Conservation (phyloP, 352 stramenopile species). For the Ophiocytium majus region DNA sequence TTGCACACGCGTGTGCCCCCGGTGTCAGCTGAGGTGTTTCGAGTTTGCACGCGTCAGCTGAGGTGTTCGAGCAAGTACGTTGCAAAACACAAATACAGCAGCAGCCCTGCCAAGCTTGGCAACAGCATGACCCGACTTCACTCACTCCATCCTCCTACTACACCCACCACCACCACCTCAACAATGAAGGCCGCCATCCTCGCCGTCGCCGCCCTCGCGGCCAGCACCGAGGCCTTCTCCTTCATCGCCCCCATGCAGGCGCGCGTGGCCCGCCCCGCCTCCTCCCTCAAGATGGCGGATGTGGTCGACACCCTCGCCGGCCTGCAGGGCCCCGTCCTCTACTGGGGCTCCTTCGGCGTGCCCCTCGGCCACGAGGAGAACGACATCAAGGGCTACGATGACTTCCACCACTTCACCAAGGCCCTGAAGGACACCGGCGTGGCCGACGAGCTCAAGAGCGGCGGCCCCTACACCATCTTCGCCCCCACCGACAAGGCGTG, state of each 20-base stretch:
- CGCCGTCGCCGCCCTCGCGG: conserved; percentile 12
- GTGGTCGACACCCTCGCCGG: neutral
- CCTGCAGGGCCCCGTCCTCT: conserved; percentile 61
- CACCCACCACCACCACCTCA: conserved; percentile 18
- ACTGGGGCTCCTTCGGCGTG: conserved; percentile 63
- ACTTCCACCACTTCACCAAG: conserved; percentile 60
- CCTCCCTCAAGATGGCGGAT: neutral
- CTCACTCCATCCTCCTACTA: neutral
- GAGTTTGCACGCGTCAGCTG: no score
- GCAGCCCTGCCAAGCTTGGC: no score
- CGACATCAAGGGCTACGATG: conserved; percentile 65
- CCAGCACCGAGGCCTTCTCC: neutral
- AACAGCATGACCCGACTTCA: no score
- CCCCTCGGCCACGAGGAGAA: conserved; percentile 62
- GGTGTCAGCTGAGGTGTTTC: no score
- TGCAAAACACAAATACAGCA: no score
- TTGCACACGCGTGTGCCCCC: no score
- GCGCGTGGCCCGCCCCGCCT: neutral
- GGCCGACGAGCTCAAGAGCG: conserved; percentile 51
- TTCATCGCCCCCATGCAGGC: neutral
- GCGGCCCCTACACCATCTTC: conserved; percentile 63
- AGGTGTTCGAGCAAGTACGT: no score
- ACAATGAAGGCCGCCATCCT: conserved; percentile 1
- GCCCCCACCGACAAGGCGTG: conserved; percentile 60
- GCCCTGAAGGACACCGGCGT: conserved; percentile 58